Evolutionary conservation across 257 asterid genomes (phyloP).

Genomic region (Scutellaria baicalensis): DNA sequence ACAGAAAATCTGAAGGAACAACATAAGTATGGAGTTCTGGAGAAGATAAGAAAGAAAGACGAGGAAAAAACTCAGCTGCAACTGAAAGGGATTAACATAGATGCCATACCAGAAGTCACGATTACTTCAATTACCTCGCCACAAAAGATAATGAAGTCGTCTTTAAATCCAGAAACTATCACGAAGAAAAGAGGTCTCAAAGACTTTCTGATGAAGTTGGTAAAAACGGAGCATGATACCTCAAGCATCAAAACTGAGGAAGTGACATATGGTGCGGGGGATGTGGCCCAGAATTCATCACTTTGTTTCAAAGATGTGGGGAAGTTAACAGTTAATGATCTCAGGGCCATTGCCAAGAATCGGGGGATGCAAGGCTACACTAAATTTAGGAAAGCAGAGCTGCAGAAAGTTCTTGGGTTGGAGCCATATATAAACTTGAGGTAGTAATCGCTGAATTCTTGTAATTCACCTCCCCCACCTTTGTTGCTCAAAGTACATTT

Average conservation of each 20-base stretch:
- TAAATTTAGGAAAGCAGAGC: conserved; percentile 25
- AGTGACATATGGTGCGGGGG: neutral
- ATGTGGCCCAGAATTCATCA: neutral
- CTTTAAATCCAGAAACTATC: neutral
- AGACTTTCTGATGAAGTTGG: conserved; percentile 4
- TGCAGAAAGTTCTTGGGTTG: conserved; percentile 21
- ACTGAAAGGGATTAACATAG: neutral
- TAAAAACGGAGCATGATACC: neutral
- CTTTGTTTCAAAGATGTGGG: neutral
- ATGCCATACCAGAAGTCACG: neutral
- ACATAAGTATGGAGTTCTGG: neutral
- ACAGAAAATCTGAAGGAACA: conserved; percentile 7
- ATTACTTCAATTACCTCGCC: conserved; percentile 4
- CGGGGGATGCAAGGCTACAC: conserved; percentile 19
- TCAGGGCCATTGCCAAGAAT: conserved; percentile 33
- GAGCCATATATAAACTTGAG: neutral
- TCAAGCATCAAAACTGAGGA: neutral
- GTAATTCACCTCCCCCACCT: neutral
- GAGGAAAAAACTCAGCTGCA: conserved; percentile 6
- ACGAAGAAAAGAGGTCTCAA: conserved; percentile 1
- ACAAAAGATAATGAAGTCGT: neutral
- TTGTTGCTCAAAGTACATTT: neutral
- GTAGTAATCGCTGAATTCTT: neutral
- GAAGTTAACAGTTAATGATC: conserved; percentile 11
- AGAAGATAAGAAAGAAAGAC: neutral